Base-by-base conservation (phyloP, 805 yeast species). In the Brettanomyces anomalus region DNA sequence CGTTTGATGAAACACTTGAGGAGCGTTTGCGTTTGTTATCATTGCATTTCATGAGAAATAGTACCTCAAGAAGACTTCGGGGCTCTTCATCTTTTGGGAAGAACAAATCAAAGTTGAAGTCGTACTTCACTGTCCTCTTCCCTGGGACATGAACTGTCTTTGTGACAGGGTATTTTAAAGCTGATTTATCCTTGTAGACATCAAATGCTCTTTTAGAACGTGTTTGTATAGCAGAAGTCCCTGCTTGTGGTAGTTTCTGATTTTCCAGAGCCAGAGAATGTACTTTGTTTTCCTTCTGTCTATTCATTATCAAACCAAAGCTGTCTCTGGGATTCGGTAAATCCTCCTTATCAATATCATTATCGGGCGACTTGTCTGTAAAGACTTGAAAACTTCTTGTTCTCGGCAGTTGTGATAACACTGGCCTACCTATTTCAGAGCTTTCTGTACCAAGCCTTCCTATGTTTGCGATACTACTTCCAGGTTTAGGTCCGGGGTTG, bases 201-300 rank as follows among this genome's bases (percentile, higher is more conserved):
- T 66, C 30, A 28, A 48, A 47, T 28, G 40, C 34, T 4, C 40
- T 21, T 18, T 42, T 34, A 5, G 32, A 7, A 1, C 39, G 39
- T 3, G 33, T 15, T n/a, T 39, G 37, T 17, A 34, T 28, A 5
- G 26, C 8, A 10, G 37, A 35, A 80, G 41, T 2, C 62, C 66
- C 51, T 83, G 81, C 0, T 90, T 7, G 63, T 66, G 1, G 87
- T 68, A 2, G 65, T 62, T 17, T 34, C 33, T 40, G 38, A 7
- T 33, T 28, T 15, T 40, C 21, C 21, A 40, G 33, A n/a, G 43
- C 33, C 15, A 21, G 13, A 14, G 38, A 20, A 14, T 6, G 38
- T 10, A 74, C 35, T 5, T 57, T 61, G 54, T 86, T 86, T 56
- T 86, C 95, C 56, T 85, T 85, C 37, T 69, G 67, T 41, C 85